Evolutionary conservation across 805 yeast genomes (phyloP).

Genomic region (Teunomyces tritomae): DNA sequence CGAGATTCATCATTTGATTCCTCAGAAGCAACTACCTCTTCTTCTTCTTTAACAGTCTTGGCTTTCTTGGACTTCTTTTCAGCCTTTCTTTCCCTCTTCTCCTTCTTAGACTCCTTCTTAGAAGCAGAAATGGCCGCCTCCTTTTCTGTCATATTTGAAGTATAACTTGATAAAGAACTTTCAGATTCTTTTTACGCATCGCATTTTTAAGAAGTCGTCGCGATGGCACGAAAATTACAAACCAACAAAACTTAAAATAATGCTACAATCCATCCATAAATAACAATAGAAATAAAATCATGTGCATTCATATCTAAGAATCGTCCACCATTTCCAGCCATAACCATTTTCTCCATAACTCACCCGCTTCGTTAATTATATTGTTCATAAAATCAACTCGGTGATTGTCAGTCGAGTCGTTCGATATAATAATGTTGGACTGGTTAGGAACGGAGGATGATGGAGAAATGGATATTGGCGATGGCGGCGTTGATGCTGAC

Average conservation of each 20-base stretch:
- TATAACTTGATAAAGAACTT: background rate
- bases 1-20: constrained; percentile 9
- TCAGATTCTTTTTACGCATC: constrained; percentile 1
- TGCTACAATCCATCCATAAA: constrained; percentile 1
- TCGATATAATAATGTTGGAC: constrained; percentile 22
- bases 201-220: background rate
- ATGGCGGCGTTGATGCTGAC: constrained; percentile 14
- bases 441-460: constrained; percentile 7
- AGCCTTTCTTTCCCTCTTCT: constrained; percentile 22
- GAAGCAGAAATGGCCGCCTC: constrained; percentile 1
- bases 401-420: constrained; percentile 39
- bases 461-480: constrained; percentile 8
- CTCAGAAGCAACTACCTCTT: constrained; percentile 10
- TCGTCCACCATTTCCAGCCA: constrained; percentile 44
- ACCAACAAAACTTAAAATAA: background rate
- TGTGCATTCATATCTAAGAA: constrained; percentile 10
- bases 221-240: background rate
- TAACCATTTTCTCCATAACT: constrained; percentile 82
- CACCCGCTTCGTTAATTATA: constrained; percentile 76
- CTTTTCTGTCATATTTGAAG: background rate
- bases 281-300: background rate
- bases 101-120: constrained; percentile 16
- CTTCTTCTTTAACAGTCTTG: constrained; percentile 22
- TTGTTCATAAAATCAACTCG: constrained; percentile 66
- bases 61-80: constrained; percentile 33